Evolutionary conservation across 1,284 basidiomycete genomes (phyloP).

Genomic region (Ceratobasidium sp.): DNA sequence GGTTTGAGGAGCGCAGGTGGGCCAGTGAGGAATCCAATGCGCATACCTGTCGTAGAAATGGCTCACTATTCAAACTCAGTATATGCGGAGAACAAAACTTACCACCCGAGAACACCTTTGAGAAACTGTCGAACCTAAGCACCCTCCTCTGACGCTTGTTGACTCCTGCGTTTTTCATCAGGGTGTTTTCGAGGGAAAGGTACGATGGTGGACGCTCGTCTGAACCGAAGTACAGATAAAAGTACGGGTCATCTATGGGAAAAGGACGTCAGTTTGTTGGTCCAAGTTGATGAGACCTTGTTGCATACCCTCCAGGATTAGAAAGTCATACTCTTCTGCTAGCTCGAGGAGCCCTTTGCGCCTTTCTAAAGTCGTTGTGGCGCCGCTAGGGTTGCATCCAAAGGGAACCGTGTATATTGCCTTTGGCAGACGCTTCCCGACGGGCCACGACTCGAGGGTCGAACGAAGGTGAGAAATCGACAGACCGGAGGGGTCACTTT

Average conservation of each 20-base stretch:
- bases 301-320: conserved; percentile 79
- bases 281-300: background rate
- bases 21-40: conserved; percentile 86
- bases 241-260: conserved; percentile 77
- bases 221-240: conserved; percentile 72
- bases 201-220: conserved; percentile 73
- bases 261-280: background rate
- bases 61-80: background rate
- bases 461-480: conserved; percentile 67
- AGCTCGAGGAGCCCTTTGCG: conserved; percentile 80
- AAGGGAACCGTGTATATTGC: conserved; percentile 83
- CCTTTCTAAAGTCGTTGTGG: conserved; percentile 74
- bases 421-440: conserved; percentile 75
- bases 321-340: conserved; percentile 75
- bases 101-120: conserved; percentile 86
- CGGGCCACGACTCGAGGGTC: conserved; percentile 79
- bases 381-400: conserved; percentile 55
- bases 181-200: conserved; percentile 68
- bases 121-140: conserved; percentile 85
- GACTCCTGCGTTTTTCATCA: conserved; percentile 48
- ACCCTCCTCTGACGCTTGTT: conserved; percentile 64
- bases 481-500: conserved; percentile 81
- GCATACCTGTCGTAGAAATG: conserved; percentile 52
- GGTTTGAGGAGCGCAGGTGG: conserved; percentile 75
- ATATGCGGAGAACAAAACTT: conserved; percentile 47